phyloP scores from a whole-genome alignment of 108 stramenopile species.

The Cyclotella choctawhatcheeana region DNA sequence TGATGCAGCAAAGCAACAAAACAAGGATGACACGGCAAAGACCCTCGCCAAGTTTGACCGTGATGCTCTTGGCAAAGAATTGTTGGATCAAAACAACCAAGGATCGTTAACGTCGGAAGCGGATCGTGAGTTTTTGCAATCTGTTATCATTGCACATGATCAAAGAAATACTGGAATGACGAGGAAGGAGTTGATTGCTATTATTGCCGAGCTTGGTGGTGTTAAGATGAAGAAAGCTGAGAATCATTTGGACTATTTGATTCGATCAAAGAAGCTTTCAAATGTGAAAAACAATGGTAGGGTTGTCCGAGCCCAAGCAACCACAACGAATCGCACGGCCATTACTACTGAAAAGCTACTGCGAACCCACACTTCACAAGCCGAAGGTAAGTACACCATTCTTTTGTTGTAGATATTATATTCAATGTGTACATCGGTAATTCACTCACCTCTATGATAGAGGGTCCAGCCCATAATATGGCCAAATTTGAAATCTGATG shows the following conservation, averaged over 20 bases:
- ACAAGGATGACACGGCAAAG: no score
- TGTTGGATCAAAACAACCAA: neutral
- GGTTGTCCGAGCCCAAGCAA: conserved; percentile 20
- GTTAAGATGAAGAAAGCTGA: conserved; percentile 12
- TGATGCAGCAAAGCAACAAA: no score
- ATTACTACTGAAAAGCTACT: conserved; percentile 27
- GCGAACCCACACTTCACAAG: neutral
- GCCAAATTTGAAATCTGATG: no score
- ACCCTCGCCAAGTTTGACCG: neutral
- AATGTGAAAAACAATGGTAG: conserved; percentile 19
- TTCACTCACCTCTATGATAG: no score
- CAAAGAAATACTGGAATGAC: neutral
- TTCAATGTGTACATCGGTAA: no score
- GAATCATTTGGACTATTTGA: conserved; percentile 37
- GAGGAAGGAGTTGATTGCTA: neutral
- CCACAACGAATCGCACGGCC: conserved; percentile 33
- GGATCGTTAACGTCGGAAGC: neutral
- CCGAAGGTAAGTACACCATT: no score
- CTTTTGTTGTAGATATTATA: no score
- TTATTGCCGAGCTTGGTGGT: neutral
- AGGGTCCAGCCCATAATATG: no score
- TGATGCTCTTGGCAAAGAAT: neutral
- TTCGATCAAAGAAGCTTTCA: conserved; percentile 8
- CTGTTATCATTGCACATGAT: neutral
- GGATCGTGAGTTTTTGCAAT: neutral